These are phyloP conservation scores for Apodospora peruviana DNA, from an alignment of 495 filamentous ascomycete genomes.

Conservation along the genomic window DNA sequence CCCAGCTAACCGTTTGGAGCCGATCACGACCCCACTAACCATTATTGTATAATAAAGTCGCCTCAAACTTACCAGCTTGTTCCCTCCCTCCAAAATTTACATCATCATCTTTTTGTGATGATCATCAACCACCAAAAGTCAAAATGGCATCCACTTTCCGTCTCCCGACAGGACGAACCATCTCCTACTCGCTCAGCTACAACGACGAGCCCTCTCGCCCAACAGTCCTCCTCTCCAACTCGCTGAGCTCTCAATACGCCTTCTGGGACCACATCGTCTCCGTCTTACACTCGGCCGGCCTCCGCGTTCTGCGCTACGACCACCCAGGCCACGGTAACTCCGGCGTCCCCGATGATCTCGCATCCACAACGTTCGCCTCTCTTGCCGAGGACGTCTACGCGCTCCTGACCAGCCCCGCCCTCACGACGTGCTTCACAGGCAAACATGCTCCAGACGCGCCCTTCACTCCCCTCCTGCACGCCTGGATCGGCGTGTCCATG, in stretches of 20 bases:
- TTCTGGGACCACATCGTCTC: conserved; percentile 25
- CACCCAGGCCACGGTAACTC: conserved; percentile 30
- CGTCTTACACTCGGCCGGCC: conserved; percentile 16
- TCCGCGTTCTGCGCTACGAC: conserved; percentile 27
- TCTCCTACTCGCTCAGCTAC: conserved; percentile 12
- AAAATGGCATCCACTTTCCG: neutral
- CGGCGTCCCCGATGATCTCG: conserved; percentile 15
- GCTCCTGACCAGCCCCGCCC: conserved; percentile 17
- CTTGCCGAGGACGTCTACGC: conserved; percentile 24
- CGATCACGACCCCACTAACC: neutral
- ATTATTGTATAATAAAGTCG: neutral
- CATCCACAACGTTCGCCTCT: conserved; percentile 23
- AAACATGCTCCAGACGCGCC: neutral
- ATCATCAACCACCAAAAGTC: neutral
- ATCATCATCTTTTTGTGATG: neutral
- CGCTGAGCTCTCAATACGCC: conserved; percentile 14
- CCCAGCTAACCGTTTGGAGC: neutral
- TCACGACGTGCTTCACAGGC: conserved; percentile 5
- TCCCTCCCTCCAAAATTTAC: too few species aligned
- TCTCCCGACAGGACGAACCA: conserved; percentile 11
- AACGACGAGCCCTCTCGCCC: conserved; percentile 3
- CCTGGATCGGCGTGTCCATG: conserved; percentile 31
- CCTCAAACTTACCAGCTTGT: neutral
- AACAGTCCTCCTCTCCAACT: conserved; percentile 24
- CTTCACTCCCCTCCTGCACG: conserved; percentile 13